Conservation (phyloP, 2,329 filamentous ascomycete species). For the Aaosphaeria arxii region DNA sequence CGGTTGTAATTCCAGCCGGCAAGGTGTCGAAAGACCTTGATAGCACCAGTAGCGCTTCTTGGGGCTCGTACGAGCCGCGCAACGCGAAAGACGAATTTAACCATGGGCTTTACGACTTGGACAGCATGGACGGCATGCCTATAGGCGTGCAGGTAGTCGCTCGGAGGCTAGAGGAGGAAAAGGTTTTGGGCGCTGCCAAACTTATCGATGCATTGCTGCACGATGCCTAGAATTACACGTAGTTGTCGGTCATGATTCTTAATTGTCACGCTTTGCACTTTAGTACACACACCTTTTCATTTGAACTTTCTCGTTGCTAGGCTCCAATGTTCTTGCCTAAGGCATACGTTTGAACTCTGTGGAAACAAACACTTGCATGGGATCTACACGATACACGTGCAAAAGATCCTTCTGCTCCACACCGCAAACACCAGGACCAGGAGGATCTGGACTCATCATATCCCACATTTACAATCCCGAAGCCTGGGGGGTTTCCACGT, state of each 20-base stretch:
- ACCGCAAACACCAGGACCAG: too few relatives aligned
- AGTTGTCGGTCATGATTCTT: background rate
- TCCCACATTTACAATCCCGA: too few relatives aligned
- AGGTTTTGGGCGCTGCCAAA: slow-evolving; percentile 35
- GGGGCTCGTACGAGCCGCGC: slow-evolving; percentile 40
- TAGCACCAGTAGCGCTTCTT: slow-evolving; percentile 22
- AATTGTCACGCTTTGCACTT: background rate
- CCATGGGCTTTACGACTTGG: slow-evolving; percentile 37
- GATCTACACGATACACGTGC: background rate
- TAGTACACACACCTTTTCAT: background rate
- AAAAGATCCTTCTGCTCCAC: too few relatives aligned
- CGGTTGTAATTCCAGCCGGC: slow-evolving; percentile 56
- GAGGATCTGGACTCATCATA: too few relatives aligned
- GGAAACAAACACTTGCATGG: background rate
- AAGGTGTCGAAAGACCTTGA: slow-evolving; percentile 44
- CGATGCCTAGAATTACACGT: background rate
- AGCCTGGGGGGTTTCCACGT: too few relatives aligned
- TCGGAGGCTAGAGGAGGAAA: slow-evolving; percentile 37
- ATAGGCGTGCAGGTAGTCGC: slow-evolving; percentile 37
- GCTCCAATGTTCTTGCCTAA: background rate
- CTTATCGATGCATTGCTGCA: slow-evolving; percentile 18
- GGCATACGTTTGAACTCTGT: background rate
- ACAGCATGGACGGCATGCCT: slow-evolving; percentile 36
- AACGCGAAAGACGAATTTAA: slow-evolving; percentile 55
- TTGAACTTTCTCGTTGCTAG: background rate